A percentile compares a stretch with the other conserved stretches of the same genome.
phyloP scores from a whole-genome alignment of 768 basidiomycete genomes.

The Mycena amicta region DNA sequence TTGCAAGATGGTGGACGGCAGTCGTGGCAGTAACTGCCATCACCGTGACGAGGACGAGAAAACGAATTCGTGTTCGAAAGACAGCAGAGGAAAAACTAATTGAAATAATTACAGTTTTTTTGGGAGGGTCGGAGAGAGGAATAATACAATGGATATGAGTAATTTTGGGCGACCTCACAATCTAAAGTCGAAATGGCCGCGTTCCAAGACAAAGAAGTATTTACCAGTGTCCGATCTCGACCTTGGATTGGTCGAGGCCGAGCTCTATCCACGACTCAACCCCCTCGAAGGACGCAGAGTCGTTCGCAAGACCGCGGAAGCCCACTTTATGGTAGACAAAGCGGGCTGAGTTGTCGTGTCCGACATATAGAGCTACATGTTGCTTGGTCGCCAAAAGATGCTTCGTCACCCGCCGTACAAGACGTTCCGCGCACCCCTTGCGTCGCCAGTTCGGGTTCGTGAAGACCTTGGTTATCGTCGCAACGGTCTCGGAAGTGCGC shows the following conservation, averaged over 20 bases:
- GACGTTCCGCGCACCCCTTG: slow-evolving; percentile 59
- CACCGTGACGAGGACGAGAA: background rate
- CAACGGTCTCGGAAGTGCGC: slow-evolving; percentile 55
- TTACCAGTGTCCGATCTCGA: slow-evolving; percentile 72
- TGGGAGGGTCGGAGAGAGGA: no score
- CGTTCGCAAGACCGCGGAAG: slow-evolving; percentile 54
- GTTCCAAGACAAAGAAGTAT: background rate
- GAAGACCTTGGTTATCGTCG: slow-evolving; percentile 73
- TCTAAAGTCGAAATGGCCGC: no score
- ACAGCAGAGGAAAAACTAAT: background rate
- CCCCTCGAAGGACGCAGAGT: slow-evolving; percentile 38
- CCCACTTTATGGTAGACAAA: slow-evolving; percentile 66
- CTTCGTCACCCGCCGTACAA: slow-evolving; percentile 59
- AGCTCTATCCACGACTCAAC: slow-evolving; percentile 54
- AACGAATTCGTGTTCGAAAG: background rate
- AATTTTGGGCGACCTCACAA: background rate
- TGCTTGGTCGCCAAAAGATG: slow-evolving; percentile 50
- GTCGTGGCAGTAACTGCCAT: no score
- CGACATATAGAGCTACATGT: slow-evolving; percentile 68
- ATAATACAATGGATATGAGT: background rate
- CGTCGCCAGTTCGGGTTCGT: slow-evolving; percentile 57
- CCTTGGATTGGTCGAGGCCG: slow-evolving; percentile 45
- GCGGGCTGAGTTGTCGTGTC: slow-evolving; percentile 56
- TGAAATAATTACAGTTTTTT: background rate
- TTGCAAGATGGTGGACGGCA: no score